A percentile compares a stretch with the other conserved stretches of the same genome.
phyloP scores from a whole-genome alignment of 164 flowering plant genomes.

The Dillenia turbinata region DNA sequence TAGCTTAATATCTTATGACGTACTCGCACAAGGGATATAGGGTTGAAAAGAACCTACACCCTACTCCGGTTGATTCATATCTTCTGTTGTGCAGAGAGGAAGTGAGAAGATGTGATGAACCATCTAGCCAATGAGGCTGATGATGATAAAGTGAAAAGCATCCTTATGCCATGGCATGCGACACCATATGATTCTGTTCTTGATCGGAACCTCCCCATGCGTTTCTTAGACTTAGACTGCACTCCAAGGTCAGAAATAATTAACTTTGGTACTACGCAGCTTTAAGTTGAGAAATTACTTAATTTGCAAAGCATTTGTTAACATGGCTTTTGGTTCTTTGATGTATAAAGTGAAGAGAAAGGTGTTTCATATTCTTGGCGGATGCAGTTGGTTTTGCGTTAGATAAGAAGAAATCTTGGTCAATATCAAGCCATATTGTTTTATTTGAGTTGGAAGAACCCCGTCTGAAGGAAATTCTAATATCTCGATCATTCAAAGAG shows the following conservation, averaged over 20 bases:
- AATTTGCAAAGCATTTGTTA: background rate
- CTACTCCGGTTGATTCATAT: conserved; percentile 14
- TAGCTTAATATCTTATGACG: too few species aligned
- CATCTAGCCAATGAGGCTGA: conserved; percentile 61
- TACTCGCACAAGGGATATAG: too few species aligned
- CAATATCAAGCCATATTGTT: conserved; percentile 77
- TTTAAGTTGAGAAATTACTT: too few species aligned
- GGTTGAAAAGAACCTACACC: too few species aligned
- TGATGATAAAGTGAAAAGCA: conserved; percentile 50
- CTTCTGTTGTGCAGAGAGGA: conserved; percentile 66
- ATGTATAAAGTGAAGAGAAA: conserved; percentile 44
- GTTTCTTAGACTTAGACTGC: conserved; percentile 88
- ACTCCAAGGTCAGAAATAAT: conserved; percentile 61
- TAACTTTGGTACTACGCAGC: too few species aligned
- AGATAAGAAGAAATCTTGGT: conserved; percentile 50
- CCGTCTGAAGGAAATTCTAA: conserved; percentile 43
- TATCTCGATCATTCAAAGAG: conserved; percentile 58
- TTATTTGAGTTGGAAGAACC: conserved; percentile 74
- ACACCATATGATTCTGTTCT: conserved; percentile 86
- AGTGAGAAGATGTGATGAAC: conserved; percentile 88
- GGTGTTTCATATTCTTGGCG: conserved; percentile 58
- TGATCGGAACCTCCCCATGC: conserved; percentile 74
- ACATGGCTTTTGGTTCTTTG: background rate
- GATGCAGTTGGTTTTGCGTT: conserved; percentile 62
- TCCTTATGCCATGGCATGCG: conserved; percentile 89